Base-by-base conservation (phyloP, 2,329 filamentous ascomycete species). In the Sclerotinia trifoliorum region DNA sequence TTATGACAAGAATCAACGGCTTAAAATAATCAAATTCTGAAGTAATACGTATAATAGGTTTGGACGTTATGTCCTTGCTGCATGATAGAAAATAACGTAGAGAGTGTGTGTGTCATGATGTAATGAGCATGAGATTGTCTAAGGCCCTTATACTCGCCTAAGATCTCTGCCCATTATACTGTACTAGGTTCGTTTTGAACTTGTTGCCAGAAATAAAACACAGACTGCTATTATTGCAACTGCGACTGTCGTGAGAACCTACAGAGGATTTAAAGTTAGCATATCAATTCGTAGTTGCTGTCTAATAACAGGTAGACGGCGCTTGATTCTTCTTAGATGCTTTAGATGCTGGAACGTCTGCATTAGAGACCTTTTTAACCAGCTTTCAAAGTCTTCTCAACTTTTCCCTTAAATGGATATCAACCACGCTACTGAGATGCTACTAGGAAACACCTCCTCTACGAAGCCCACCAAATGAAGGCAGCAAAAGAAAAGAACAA, bases 31-130 rank as follows among this genome's bases (percentile, higher is more conserved):
- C 92, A 75, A 91, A 96, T 15, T 89, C 88, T 0, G 90, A 93
- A 0, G 91, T 94, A 75, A 96, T 96, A 82, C 96, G 95, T 46
- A 96, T 84, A 73, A 96, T 89, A 1, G 92, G 92, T 15, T 94
- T 80, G 84, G 13, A 95, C 80, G 0, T 92, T 92, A 48, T 89
- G 81, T 35, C 92, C 87, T 58, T 85, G 84, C 0, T 6, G 92
- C 91, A 70, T 90, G 88, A 89, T 44, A 95, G 81, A 32, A 35
- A 0, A 86, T 91, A 13, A 95, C 90, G 77, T 95, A 92, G 0
- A 92, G 91, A 5, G 93, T 90, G 77, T 96, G 93, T 90, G 77
- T 96, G 93, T 77, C 96, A 92, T 0, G 92, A 92, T 0, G 92
- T 96, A 68, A 96, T 86, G 29, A 94, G 86, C 78, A 96, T 95